A percentile compares a stretch with the other conserved stretches of the same genome.
Conservation (phyloP, 2,329 filamentous ascomycete genomes). For the Hawksworthiomyces lignivorus region DNA sequence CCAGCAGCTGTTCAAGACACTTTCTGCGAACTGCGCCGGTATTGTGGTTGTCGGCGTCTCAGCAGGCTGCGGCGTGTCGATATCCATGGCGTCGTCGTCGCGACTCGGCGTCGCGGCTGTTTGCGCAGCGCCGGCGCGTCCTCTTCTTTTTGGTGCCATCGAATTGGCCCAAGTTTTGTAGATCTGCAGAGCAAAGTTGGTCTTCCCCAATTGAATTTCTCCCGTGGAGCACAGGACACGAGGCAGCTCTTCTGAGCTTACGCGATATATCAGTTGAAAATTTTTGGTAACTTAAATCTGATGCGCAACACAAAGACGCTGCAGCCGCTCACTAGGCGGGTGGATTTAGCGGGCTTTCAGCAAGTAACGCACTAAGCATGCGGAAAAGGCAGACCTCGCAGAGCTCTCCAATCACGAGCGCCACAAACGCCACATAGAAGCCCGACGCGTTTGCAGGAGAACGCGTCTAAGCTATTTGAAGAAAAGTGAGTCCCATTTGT, state of each 20-base stretch:
- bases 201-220: too few relatives aligned
- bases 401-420: too few relatives aligned
- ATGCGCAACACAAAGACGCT: too few relatives aligned
- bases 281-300: too few relatives aligned
- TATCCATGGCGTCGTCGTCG: slow-evolving; percentile 54
- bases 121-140: slow-evolving; percentile 41
- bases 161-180: background rate
- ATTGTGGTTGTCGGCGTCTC: slow-evolving; percentile 35
- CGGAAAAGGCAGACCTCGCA: too few relatives aligned
- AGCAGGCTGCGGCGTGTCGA: slow-evolving; percentile 48
- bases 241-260: too few relatives aligned
- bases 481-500: background rate
- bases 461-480: slow-evolving; percentile 6
- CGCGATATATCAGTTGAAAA: too few relatives aligned
- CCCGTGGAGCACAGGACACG: too few relatives aligned
- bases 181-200: too few relatives aligned
- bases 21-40: background rate
- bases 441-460: slow-evolving; percentile 4
- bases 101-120: slow-evolving; percentile 32
- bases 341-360: too few relatives aligned
- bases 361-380: too few relatives aligned
- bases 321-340: too few relatives aligned
- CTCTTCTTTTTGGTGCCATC: slow-evolving; percentile 61
- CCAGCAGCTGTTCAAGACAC: slow-evolving; percentile 63
- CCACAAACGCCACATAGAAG: slow-evolving; percentile 1